These are phyloP conservation scores for Albophoma yamanashiensis DNA, from an alignment of 2,329 filamentous ascomycete species.

Conservation along the genomic window DNA sequence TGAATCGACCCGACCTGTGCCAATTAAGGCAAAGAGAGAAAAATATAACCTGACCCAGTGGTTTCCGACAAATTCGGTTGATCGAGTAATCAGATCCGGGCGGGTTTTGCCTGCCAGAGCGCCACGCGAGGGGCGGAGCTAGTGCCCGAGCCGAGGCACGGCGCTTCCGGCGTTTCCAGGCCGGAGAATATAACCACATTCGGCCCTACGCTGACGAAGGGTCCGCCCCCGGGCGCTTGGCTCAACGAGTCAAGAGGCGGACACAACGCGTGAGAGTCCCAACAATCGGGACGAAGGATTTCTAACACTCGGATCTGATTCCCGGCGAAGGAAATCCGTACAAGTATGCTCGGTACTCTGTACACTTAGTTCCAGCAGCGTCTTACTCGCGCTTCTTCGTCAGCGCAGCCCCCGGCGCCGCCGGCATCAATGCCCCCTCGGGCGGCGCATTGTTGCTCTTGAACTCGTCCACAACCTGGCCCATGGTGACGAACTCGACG, in stretches of 20 bases:
- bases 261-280: background rate
- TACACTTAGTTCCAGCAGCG: too few species aligned
- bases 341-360: too few species aligned
- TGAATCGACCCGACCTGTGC: background rate
- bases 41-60: background rate
- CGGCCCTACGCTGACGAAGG: background rate
- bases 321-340: too few species aligned
- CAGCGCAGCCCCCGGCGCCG: constrained; percentile 10
- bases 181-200: background rate
- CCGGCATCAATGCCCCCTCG: constrained; percentile 50
- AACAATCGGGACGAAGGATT: background rate
- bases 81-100: background rate
- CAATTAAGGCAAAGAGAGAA: background rate
- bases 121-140: background rate
- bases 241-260: background rate
- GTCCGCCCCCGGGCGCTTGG: background rate
- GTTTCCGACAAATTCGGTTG: background rate
- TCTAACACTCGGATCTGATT: background rate
- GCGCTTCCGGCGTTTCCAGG: background rate
- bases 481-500: constrained; percentile 59
- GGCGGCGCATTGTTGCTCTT: constrained; percentile 52
- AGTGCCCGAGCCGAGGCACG: background rate
- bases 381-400: background rate
- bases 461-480: constrained; percentile 62
- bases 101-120: background rate